phyloP scores from a whole-genome alignment of 2,329 filamentous ascomycete genomes.

The Hymenoscyphus salicellus region DNA sequence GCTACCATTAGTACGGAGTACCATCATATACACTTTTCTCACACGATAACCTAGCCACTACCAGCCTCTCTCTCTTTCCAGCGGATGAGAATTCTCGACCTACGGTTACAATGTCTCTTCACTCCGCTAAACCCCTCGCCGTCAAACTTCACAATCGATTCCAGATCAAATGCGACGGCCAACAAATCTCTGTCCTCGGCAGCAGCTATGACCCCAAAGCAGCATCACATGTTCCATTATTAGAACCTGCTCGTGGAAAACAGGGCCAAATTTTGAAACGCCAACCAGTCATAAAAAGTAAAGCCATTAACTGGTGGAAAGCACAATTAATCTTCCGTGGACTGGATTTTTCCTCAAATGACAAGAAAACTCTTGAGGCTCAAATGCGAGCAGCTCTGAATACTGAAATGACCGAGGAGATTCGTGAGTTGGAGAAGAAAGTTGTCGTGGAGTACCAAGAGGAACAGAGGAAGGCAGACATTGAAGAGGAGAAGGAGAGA shows the following conservation, averaged over 20 bases:
- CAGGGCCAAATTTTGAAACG: not conserved
- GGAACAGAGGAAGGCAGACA: not conserved
- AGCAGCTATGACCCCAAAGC: not conserved
- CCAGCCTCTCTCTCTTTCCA: too few species aligned
- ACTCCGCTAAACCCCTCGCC: not conserved
- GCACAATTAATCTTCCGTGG: not conserved
- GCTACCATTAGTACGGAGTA: too few species aligned
- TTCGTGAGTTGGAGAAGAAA: not conserved
- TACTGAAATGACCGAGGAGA: not conserved
- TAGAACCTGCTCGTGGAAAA: not conserved
- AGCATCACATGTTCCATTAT: not conserved
- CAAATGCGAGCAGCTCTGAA: not conserved
- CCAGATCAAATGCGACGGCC: not conserved
- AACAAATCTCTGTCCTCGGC: not conserved
- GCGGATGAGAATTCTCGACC: too few species aligned
- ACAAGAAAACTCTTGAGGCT: not conserved
- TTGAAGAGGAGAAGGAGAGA: not conserved
- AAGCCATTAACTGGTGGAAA: not conserved
- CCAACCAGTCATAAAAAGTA: not conserved
- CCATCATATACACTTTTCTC: too few species aligned
- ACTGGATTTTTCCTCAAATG: not conserved
- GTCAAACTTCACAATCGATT: not conserved
- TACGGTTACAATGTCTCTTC: not conserved
- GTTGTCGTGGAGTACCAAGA: not conserved
- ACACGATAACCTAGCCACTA: too few species aligned